Evolutionary conservation across 2,329 filamentous ascomycete species (phyloP), one percentile per base, ranked within the genome.

Genomic region (Aspergillus sp.): DNA sequence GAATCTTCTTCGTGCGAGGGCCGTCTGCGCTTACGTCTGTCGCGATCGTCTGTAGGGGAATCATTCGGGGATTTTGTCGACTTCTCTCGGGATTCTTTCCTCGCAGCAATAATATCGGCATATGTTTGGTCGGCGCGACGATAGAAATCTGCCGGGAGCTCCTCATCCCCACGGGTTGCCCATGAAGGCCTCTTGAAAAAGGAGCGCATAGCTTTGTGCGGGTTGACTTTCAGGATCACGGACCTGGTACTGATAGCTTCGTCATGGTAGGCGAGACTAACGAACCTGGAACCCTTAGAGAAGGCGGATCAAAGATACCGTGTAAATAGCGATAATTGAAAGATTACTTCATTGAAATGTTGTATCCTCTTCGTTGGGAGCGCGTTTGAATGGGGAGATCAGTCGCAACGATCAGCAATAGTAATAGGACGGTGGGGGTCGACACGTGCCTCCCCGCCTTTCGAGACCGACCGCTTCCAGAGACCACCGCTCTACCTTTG

Each of bases 101-200:
- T 70, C 22, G 74, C 72, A 22, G 71, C 71, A 32, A 79, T 57
- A 33, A 76, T 74, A 53, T 77, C 73, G 9, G 72, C 68, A 56
- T 77, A 79, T 2, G 76, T 67, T 45, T 78, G 74, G 52, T 73
- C 70, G 32, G 74, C 73, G 47, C 77, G 74, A 36, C 75, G 76
- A 58, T 81, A 82, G 54, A 81, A 76, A 10, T 77, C 73, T 11
- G 69, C 38, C 9, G 61, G 59, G 24, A 68, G 60, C n/a, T 57
- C 54, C 22, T 69, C 64, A 53, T 74, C 70, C 26, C 63, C 63
- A 20, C 70, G 64, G 22, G 64, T 67, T n/a, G 78, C 75, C 76
- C 78, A 80, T 19, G 73, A 67, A 44, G 80, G 76, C 57, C 79
- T 81, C 47, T 79, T 83, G 69, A 85, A 85, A 16, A 83, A 73